Evolutionary conservation across 441 rosid species (phyloP).

Genomic region (Dalechampia spathulata): DNA sequence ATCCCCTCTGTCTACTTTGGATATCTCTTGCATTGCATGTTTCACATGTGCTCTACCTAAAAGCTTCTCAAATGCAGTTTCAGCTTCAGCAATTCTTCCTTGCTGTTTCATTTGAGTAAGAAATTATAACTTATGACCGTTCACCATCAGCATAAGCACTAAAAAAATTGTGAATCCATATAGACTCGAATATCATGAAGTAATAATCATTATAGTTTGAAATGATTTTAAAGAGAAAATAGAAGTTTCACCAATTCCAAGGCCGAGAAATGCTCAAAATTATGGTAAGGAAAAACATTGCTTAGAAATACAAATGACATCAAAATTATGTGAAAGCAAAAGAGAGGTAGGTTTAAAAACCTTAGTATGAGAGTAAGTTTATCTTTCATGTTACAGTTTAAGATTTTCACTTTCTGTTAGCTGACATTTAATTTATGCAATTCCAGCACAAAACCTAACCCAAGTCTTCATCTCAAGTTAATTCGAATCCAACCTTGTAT

Average conservation of each 20-base stretch:
- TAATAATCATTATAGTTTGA: not conserved
- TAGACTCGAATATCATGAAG: not conserved
- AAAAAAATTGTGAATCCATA: not conserved
- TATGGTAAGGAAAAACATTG: not conserved
- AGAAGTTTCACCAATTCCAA: not conserved
- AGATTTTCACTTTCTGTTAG: not conserved
- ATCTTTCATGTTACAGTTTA: not conserved
- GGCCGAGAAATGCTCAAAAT: not conserved
- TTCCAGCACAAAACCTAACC: not conserved
- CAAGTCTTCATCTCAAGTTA: not conserved
- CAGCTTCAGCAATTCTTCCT: slow-evolving; percentile 82
- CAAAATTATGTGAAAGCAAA: not conserved
- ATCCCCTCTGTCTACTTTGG: slow-evolving; percentile 68
- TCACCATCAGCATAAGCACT: slow-evolving; percentile 7
- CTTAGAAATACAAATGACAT: slow-evolving; percentile 1
- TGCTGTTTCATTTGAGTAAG: slow-evolving; percentile 37
- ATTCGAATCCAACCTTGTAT: slow-evolving; percentile 58
- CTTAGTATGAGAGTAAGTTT: not conserved
- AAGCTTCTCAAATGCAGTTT: slow-evolving; percentile 75
- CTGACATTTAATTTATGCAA: not conserved
- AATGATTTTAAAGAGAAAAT: not conserved
- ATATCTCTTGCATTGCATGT: slow-evolving; percentile 66
- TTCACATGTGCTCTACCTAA: slow-evolving; percentile 73
- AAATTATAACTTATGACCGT: slow-evolving; percentile 9
- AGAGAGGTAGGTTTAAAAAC: not conserved